These are phyloP conservation scores for Sophora flavescens DNA, from an alignment of 306 rosid species.

Conservation along the genomic window DNA sequence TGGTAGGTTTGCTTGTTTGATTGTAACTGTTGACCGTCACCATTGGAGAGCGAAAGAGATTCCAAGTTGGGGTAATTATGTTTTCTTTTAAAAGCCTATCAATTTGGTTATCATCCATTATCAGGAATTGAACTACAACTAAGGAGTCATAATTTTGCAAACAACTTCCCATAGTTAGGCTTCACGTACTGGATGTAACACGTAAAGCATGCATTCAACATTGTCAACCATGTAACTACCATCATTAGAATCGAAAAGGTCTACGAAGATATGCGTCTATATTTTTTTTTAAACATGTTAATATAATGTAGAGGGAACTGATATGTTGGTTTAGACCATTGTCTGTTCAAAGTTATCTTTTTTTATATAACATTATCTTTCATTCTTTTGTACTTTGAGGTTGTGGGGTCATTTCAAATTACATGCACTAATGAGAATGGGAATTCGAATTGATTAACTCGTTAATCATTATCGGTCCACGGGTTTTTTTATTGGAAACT, in stretches of 20 bases:
- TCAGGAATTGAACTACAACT: neutral
- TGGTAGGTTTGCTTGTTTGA: neutral
- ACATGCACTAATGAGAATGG: no score
- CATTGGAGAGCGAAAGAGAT: neutral
- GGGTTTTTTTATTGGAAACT: no score
- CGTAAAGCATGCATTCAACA: neutral
- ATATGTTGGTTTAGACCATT: neutral
- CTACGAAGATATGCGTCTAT: neutral
- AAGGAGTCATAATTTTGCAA: neutral
- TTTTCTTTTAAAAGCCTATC: neutral
- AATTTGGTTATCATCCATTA: constrained; percentile 18
- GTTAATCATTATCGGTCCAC: no score
- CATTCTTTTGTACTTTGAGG: neutral
- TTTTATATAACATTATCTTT: neutral
- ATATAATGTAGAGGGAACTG: no score
- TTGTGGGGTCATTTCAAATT: neutral
- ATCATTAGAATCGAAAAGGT: neutral
- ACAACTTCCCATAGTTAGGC: neutral
- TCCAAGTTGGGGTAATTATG: neutral
- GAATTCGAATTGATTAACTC: no score
- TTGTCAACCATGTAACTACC: neutral
- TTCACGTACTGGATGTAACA: constrained; percentile 8
- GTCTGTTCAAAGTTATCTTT: neutral
- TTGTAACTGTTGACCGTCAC: neutral
- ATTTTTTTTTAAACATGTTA: neutral